These are phyloP conservation scores for Magnolia officinalis DNA, from an alignment of 164 flowering plant species.

Conservation along the genomic window DNA sequence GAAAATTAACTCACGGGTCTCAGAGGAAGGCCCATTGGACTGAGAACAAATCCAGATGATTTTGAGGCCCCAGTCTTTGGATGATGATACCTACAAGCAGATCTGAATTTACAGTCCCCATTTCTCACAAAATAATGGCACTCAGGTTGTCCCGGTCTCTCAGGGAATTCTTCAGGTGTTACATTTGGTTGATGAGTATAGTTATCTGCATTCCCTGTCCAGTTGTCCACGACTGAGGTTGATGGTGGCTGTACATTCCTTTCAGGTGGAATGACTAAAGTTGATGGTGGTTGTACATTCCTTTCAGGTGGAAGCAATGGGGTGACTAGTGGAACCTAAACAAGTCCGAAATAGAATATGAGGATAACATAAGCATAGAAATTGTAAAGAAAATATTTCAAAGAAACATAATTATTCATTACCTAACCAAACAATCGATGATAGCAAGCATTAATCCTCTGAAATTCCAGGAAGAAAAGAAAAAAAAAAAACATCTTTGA, in stretches of 20 bases:
- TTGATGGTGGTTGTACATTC: slow-evolving; percentile 34
- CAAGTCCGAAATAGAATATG: slow-evolving; percentile 16
- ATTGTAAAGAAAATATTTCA: not conserved
- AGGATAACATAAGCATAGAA: not conserved
- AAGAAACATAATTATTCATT: not conserved
- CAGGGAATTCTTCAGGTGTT: slow-evolving; percentile 66
- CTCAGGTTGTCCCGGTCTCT: slow-evolving; percentile 85
- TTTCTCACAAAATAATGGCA: slow-evolving; percentile 72
- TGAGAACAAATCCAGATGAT: slow-evolving; percentile 38
- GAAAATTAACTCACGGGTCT: slow-evolving; percentile 72
- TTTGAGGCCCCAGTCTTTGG: slow-evolving; percentile 52
- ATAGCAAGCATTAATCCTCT: no score
- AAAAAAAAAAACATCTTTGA: no score
- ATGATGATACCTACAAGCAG: slow-evolving; percentile 83
- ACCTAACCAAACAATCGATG: no score
- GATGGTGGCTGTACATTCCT: slow-evolving; percentile 34
- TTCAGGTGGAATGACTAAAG: slow-evolving; percentile 19
- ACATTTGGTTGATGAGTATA: slow-evolving; percentile 37
- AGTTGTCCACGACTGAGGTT: slow-evolving; percentile 34
- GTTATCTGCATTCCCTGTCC: slow-evolving; percentile 24
- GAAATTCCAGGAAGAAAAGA: no score
- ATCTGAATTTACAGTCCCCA: slow-evolving; percentile 84
- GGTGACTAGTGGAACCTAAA: slow-evolving; percentile 40
- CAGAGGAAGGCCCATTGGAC: slow-evolving; percentile 77
- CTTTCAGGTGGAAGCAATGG: slow-evolving; percentile 40